phyloP scores from a whole-genome alignment of 805 yeast genomes.

The Saccharomycopsis sp. region DNA sequence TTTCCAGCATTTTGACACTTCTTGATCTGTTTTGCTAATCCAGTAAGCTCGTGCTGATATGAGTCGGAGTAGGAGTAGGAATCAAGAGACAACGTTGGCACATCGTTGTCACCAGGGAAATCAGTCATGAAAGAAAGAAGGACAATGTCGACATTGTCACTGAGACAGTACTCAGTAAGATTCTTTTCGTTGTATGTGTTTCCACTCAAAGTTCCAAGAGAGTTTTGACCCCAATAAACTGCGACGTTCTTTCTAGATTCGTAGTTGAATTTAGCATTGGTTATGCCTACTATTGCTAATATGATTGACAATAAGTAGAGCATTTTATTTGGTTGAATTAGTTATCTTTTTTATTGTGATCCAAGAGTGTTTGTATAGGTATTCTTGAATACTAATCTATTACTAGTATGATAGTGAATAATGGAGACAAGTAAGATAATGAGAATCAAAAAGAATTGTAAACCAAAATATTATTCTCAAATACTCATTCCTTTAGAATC shows the following conservation, averaged over 20 bases:
- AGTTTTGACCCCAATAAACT: constrained; percentile 85
- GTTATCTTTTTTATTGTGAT: background rate
- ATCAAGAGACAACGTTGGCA: constrained; percentile 42
- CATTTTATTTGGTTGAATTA: background rate
- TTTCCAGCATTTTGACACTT: constrained; percentile 58
- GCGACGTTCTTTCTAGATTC: constrained; percentile 54
- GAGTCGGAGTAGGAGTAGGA: constrained; percentile 18
- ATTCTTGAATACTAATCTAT: too few relatives aligned
- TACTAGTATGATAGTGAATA: too few relatives aligned
- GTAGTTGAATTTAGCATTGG: constrained; percentile 28
- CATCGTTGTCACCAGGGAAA: constrained; percentile 41
- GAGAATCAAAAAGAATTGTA: too few relatives aligned
- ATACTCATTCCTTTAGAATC: too few relatives aligned
- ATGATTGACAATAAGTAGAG: background rate
- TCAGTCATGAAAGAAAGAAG: constrained; percentile 61
- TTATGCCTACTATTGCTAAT: background rate
- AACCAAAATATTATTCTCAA: too few relatives aligned
- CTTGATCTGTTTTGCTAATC: constrained; percentile 47
- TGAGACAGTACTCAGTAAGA: constrained; percentile 55
- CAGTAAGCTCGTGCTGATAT: constrained; percentile 20
- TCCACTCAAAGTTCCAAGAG: constrained; percentile 47
- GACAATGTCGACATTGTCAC: constrained; percentile 63
- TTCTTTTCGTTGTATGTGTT: constrained; percentile 34
- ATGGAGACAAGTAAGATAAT: too few relatives aligned
- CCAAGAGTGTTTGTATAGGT: background rate